Conservation (phyloP, 1,284 basidiomycete genomes). For the Boletus austroedulis region DNA sequence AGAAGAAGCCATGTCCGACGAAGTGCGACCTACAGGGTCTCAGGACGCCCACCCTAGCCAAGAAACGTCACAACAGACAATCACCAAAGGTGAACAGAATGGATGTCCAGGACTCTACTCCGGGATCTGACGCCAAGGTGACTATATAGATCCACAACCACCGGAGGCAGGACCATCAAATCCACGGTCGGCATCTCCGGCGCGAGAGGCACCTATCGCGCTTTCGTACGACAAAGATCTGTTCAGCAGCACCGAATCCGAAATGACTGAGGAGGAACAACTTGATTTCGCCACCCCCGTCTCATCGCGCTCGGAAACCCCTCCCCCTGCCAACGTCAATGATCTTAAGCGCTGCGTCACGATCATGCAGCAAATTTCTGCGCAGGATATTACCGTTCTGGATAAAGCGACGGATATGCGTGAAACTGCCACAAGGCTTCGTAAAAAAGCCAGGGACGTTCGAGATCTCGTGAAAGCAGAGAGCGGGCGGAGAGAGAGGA, state of each 20-base stretch:
- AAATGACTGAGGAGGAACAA: slow-evolving; percentile 25
- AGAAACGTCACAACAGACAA: not conserved
- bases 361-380: slow-evolving; percentile 29
- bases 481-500: slow-evolving; percentile 27
- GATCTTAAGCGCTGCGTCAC: slow-evolving; percentile 25
- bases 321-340: slow-evolving; percentile 14
- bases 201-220: not conserved
- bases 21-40: not conserved
- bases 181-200: not conserved
- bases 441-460: slow-evolving; percentile 22
- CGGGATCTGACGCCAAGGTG: not conserved
- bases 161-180: slow-evolving; percentile 4
- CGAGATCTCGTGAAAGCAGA: slow-evolving; percentile 27
- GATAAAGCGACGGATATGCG: slow-evolving; percentile 10
- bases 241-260: slow-evolving; percentile 25
- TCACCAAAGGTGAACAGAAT: slow-evolving; percentile 8
- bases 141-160: not conserved
- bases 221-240: slow-evolving; percentile 14
- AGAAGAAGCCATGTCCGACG: not conserved
- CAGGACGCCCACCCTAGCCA: not conserved
- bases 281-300: slow-evolving; percentile 24
- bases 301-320: slow-evolving; percentile 26
- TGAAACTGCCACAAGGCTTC: slow-evolving; percentile 20
- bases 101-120: not conserved
- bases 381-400: slow-evolving; percentile 17